A percentile compares a stretch with the other conserved stretches of the same genome.
phyloP scores from a whole-genome alignment of 352 stramenopile species.

The Phytophthora pini region DNA sequence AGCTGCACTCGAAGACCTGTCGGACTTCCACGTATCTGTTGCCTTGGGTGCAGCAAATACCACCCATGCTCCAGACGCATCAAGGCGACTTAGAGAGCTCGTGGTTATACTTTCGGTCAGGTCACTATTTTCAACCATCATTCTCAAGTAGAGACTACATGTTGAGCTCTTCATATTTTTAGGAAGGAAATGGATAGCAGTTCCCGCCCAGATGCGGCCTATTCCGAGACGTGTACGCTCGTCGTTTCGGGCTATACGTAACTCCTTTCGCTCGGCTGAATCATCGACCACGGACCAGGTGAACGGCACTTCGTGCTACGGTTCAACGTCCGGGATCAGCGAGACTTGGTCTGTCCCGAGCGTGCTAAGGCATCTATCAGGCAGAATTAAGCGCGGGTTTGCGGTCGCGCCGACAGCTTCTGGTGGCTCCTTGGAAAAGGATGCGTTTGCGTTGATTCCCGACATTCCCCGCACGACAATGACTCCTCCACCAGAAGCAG shows the following conservation, averaged over 20 bases:
- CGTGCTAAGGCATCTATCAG: conserved; percentile 26
- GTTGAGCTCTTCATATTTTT: neutral
- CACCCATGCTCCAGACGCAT: conserved; percentile 51
- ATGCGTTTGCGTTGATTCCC: conserved; percentile 46
- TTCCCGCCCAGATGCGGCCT: conserved; percentile 7
- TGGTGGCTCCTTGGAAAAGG: conserved; percentile 45
- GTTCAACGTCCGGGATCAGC: conserved; percentile 25
- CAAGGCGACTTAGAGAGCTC: conserved; percentile 4
- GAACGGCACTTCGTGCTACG: conserved; percentile 30
- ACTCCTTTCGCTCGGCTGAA: conserved; percentile 30
- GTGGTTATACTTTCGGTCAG: conserved; percentile 1
- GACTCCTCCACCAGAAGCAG: conserved; percentile 40
- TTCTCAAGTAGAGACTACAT: too few relatives aligned
- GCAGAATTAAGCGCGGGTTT: conserved; percentile 48
- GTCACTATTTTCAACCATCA: conserved; percentile 23
- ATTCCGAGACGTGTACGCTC: conserved; percentile 21
- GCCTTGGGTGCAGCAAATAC: conserved; percentile 50
- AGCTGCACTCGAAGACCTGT: conserved; percentile 61
- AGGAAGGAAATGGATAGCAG: neutral
- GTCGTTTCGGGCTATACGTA: conserved; percentile 20
- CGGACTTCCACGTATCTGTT: conserved; percentile 46
- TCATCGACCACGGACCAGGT: conserved; percentile 12
- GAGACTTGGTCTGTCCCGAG: conserved; percentile 18
- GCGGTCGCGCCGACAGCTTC: conserved; percentile 38
- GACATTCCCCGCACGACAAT: conserved; percentile 37